A percentile compares a stretch with the other conserved stretches of the same genome.
These are phyloP conservation scores for Exidia glandulosa DNA, from an alignment of 768 basidiomycete species.

Conservation along the genomic window DNA sequence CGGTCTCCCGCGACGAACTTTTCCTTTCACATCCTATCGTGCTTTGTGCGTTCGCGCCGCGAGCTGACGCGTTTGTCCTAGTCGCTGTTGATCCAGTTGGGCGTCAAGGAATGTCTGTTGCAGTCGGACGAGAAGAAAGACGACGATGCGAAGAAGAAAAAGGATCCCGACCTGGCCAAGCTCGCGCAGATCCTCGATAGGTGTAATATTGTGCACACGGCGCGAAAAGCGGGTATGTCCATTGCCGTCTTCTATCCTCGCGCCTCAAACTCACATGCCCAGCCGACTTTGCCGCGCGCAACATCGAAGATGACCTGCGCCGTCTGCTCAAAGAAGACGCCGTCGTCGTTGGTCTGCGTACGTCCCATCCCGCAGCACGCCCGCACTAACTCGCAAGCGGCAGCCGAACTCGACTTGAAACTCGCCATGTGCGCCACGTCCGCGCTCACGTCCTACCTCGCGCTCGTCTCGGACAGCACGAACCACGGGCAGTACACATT, in stretches of 20 bases:
- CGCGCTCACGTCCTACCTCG: constrained; percentile 74
- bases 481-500: constrained; percentile 76
- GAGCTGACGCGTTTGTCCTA: constrained; percentile 27
- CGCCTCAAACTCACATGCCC: neutral
- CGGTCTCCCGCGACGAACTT: neutral
- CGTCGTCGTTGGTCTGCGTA: constrained; percentile 28
- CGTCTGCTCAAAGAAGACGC: constrained; percentile 47
- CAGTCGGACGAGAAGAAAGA: constrained; percentile 71
- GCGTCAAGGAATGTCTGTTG: constrained; percentile 91
- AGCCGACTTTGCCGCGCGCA: constrained; percentile 81
- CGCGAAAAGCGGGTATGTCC: constrained; percentile 72
- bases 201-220: constrained; percentile 83
- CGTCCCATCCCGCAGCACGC: constrained; percentile 38
- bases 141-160: constrained; percentile 70
- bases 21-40: neutral
- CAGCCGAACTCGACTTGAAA: constrained; percentile 69
- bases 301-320: constrained; percentile 68
- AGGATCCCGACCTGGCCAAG: constrained; percentile 82
- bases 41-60: too few relatives aligned
- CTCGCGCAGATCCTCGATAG: constrained; percentile 78
- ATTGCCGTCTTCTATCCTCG: neutral
- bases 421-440: constrained; percentile 70
- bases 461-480: constrained; percentile 61
- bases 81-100: constrained; percentile 92
- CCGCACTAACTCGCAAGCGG: constrained; percentile 21